Percentiles rank a stretch among this genome's conserved stretches.
These are phyloP conservation scores for Penicillium sp. DNA, from an alignment of 2,329 filamentous ascomycete species.

Conservation along the genomic window DNA sequence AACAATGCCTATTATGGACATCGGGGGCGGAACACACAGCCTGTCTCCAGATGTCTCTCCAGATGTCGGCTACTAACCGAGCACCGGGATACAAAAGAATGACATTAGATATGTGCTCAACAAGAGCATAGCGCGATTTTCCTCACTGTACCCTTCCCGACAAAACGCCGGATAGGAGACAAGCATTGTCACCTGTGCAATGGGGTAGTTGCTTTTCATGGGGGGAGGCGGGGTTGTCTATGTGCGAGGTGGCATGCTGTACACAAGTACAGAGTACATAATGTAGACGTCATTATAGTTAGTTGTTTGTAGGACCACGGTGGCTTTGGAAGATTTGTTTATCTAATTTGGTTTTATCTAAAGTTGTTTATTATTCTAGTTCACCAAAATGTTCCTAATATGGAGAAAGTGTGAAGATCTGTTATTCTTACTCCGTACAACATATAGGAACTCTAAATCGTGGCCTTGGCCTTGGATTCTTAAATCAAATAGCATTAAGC, in stretches of 20 bases:
- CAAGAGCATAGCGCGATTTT: background rate
- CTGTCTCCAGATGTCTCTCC: background rate
- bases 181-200: background rate
- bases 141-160: background rate
- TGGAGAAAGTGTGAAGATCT: background rate
- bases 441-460: background rate
- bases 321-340: too few species aligned
- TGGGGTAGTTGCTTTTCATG: background rate
- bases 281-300: conserved; percentile 5
- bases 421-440: too few species aligned
- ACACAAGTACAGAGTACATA: too few species aligned
- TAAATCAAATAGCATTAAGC: background rate
- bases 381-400: background rate
- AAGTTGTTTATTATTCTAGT: background rate
- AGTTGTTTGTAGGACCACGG: background rate
- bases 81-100: background rate
- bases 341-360: too few species aligned
- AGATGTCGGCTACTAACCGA: background rate
- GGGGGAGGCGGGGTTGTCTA: background rate
- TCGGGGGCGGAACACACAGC: too few species aligned
- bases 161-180: background rate
- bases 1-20: background rate
- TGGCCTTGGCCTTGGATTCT: background rate
- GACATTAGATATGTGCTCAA: background rate
- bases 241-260: background rate